phyloP scores from a whole-genome alignment of 1,139 yeast genomes.

The Spathaspora jeffriesii region DNA sequence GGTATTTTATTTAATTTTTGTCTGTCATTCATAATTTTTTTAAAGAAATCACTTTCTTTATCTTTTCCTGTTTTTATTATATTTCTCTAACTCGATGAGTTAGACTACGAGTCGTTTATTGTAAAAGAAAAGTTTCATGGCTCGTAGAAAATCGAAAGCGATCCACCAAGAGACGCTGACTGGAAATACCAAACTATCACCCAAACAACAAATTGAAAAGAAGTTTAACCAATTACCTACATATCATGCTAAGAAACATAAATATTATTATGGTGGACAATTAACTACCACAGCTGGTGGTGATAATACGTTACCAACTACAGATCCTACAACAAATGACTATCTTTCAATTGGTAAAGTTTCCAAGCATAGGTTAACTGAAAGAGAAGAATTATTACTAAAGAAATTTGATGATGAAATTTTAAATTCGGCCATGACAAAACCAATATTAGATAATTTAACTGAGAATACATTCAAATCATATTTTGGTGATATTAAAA shows the following conservation, averaged over 20 bases:
- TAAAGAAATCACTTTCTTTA: background rate
- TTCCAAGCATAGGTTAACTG: constrained; percentile 12
- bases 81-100: background rate
- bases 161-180: background rate
- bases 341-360: constrained; percentile 8
- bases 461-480: constrained; percentile 15
- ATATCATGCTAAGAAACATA: constrained; percentile 1
- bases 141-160: background rate
- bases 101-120: background rate
- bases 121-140: background rate
- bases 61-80: background rate
- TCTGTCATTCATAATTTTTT: background rate
- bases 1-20: constrained; percentile 1
- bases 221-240: background rate
- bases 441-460: constrained; percentile 9
- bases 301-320: too few relatives aligned
- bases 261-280: background rate
- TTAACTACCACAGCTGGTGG: too few relatives aligned
- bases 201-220: background rate
- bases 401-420: constrained; percentile 15
- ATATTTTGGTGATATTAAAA: constrained; percentile 15
- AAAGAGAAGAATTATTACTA: constrained; percentile 10
- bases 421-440: constrained; percentile 10
- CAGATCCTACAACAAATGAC: background rate
- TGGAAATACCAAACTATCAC: background rate